Evolutionary conservation across 495 filamentous ascomycete species (phyloP).

Genomic region (Tuber borchii): DNA sequence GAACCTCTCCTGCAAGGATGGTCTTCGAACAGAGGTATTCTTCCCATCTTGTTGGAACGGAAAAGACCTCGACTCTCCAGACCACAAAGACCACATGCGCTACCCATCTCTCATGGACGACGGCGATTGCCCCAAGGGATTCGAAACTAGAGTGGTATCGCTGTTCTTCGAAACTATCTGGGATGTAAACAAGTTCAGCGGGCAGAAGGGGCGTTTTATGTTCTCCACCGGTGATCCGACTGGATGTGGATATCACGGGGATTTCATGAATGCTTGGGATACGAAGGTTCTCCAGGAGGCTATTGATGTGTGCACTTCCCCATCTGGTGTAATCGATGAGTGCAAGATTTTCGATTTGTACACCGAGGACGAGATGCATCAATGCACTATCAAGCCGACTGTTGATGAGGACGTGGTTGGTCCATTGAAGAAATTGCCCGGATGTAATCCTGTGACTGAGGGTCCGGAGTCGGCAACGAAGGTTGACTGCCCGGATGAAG

Average conservation of each 20-base stretch:
- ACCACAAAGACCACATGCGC: slow-evolving; percentile 68
- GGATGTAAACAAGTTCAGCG: slow-evolving; percentile 63
- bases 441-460: slow-evolving; percentile 45
- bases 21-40: slow-evolving; percentile 73
- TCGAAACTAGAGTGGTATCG: slow-evolving; percentile 60
- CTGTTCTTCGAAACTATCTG: slow-evolving; percentile 88
- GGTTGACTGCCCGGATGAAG: slow-evolving; percentile 19
- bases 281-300: slow-evolving; percentile 54
- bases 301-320: slow-evolving; percentile 47
- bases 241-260: slow-evolving; percentile 75
- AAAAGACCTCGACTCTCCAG: slow-evolving; percentile 52
- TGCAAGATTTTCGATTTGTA: slow-evolving; percentile 30
- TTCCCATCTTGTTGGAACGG: slow-evolving; percentile 94
- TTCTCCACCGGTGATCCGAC: slow-evolving; percentile 75
- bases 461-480: slow-evolving; percentile 35
- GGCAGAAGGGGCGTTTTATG: slow-evolving; percentile 64
- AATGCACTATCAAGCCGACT: slow-evolving; percentile 27
- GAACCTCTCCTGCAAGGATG: slow-evolving; percentile 74
- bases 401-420: slow-evolving; percentile 46
- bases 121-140: slow-evolving; percentile 70
- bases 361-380: slow-evolving; percentile 12
- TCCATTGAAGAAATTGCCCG: slow-evolving; percentile 45
- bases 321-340: slow-evolving; percentile 31
- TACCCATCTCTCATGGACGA: slow-evolving; percentile 69
- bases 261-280: slow-evolving; percentile 82